phyloP scores from a whole-genome alignment of 1,284 basidiomycete species.

The Hymenochaete sp. region DNA sequence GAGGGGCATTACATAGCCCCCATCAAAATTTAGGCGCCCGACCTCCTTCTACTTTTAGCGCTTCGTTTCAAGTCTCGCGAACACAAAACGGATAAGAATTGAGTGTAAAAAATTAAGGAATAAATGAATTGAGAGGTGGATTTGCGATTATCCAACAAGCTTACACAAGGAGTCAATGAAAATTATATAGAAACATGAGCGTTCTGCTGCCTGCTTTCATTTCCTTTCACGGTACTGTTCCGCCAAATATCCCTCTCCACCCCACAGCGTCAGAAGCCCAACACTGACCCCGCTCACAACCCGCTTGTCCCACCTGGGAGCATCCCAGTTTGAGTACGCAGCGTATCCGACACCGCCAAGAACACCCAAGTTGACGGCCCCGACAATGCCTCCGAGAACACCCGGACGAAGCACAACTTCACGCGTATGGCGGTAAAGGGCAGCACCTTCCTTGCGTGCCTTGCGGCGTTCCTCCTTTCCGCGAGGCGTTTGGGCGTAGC shows the following conservation, averaged over 20 bases:
- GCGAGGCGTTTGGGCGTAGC: conserved; percentile 50
- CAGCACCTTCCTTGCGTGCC: conserved; percentile 54
- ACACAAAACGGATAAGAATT: no score
- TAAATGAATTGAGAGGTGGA: no score
- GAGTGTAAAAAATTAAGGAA: no score
- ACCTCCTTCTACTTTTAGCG: no score
- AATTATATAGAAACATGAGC: no score
- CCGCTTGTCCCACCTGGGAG: conserved; percentile 61
- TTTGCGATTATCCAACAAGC: no score
- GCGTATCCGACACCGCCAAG: conserved; percentile 62
- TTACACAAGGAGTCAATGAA: no score
- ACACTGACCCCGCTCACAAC: conserved; percentile 54
- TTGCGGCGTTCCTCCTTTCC: conserved; percentile 50
- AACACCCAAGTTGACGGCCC: conserved; percentile 58
- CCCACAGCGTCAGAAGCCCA: conserved; percentile 57
- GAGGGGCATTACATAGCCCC: no score
- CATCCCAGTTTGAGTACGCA: conserved; percentile 62
- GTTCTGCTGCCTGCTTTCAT: no score
- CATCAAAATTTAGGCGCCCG: no score
- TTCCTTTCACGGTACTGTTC: conserved; percentile 12
- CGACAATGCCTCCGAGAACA: conserved; percentile 59
- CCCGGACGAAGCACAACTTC: conserved; percentile 61
- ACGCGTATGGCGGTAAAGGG: conserved; percentile 48
- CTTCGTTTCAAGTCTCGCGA: no score
- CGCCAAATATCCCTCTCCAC: conserved; percentile 42